phyloP scores from a whole-genome alignment of 1,139 yeast genomes.

The Diutina neorugosa region DNA sequence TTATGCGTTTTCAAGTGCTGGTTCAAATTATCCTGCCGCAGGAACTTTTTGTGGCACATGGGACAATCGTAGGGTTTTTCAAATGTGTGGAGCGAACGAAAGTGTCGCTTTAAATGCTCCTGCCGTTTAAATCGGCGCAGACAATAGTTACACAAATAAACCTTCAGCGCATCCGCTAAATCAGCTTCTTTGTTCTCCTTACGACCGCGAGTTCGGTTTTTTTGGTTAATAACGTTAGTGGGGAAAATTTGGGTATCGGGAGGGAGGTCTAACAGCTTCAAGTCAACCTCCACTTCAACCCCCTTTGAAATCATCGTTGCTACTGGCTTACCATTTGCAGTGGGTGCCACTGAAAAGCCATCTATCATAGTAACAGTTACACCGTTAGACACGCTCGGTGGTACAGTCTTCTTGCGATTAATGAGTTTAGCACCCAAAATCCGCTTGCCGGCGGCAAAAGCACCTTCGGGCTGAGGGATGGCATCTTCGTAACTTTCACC shows the following conservation, averaged over 20 bases:
- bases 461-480: background rate
- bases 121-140: conserved; percentile 60
- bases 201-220: conserved; percentile 30
- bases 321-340: conserved; percentile 7
- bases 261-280: conserved; percentile 30
- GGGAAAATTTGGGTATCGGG: conserved; percentile 28
- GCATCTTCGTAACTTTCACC: background rate
- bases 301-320: conserved; percentile 13
- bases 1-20: conserved; percentile 65
- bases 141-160: conserved; percentile 37
- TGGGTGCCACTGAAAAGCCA: conserved; percentile 1
- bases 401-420: conserved; percentile 11
- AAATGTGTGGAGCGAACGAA: conserved; percentile 60
- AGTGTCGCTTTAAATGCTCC: conserved; percentile 70
- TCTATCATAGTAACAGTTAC: background rate
- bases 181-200: conserved; percentile 38
- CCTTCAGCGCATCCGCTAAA: conserved; percentile 27
- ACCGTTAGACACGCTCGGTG: background rate
- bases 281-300: conserved; percentile 30
- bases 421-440: conserved; percentile 28
- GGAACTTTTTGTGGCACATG: conserved; percentile 61
- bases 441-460: conserved; percentile 24
- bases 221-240: conserved; percentile 17
- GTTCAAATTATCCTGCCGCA: conserved; percentile 62
- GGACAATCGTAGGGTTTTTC: conserved; percentile 66